phyloP scores from a whole-genome alignment of 2,329 filamentous ascomycete species.

The Trichoderma cornu-damae region DNA sequence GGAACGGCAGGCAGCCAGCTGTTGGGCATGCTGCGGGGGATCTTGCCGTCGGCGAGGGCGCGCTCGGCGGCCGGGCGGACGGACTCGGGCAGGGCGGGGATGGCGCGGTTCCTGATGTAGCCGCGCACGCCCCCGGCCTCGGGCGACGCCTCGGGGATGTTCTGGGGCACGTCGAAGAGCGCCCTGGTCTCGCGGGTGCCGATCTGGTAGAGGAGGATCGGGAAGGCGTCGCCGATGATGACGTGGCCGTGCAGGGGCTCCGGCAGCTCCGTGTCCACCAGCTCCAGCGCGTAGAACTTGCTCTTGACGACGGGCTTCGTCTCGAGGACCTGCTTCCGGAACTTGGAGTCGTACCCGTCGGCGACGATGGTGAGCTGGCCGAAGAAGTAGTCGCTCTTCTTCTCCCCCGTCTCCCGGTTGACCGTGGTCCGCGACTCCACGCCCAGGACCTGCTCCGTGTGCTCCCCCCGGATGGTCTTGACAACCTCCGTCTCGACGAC shows the following conservation, averaged over 20 bases:
- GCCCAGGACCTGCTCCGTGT: slow-evolving; percentile 69
- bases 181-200: slow-evolving; percentile 89
- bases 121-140: slow-evolving; percentile 76
- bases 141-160: slow-evolving; percentile 65
- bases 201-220: slow-evolving; percentile 93
- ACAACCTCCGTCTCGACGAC: slow-evolving; percentile 86
- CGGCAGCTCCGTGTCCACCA: slow-evolving; percentile 80
- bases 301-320: slow-evolving; percentile 66
- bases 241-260: slow-evolving; percentile 77
- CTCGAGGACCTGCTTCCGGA: slow-evolving; percentile 72
- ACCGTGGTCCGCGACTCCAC: slow-evolving; percentile 66
- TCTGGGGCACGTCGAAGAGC: slow-evolving; percentile 79
- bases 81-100: slow-evolving; percentile 68
- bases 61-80: slow-evolving; percentile 68
- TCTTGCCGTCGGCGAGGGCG: slow-evolving; percentile 71
- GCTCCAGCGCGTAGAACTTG: slow-evolving; percentile 90
- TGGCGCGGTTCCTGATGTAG: slow-evolving; percentile 73
- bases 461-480: slow-evolving; percentile 64
- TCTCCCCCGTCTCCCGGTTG: slow-evolving; percentile 49
- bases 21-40: slow-evolving; percentile 87
- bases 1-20: slow-evolving; percentile 76
- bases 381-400: slow-evolving; percentile 72
- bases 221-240: slow-evolving; percentile 68
- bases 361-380: slow-evolving; percentile 81
- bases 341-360: slow-evolving; percentile 89